A percentile compares a stretch with the other conserved stretches of the same genome.
Evolutionary conservation across 202 grass and related monocot genomes (phyloP).

Genomic region (Dendrocalamus latiflorus): DNA sequence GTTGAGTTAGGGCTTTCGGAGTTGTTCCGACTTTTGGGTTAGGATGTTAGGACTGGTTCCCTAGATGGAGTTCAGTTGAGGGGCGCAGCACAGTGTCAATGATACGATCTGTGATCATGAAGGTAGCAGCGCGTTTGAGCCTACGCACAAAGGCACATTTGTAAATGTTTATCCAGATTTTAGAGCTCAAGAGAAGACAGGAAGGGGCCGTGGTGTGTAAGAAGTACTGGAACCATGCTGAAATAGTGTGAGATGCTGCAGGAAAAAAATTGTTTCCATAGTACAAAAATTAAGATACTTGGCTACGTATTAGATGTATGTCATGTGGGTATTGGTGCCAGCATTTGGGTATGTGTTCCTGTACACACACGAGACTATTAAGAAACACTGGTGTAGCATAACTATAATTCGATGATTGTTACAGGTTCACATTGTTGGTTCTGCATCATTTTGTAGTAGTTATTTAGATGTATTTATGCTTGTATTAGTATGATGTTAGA

Average conservation of each 20-base stretch:
- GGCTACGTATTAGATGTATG: background rate
- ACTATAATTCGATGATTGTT: background rate
- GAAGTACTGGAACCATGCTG: background rate
- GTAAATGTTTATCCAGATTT: background rate
- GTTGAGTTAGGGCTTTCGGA: background rate
- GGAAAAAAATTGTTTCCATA: background rate
- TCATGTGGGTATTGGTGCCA: background rate
- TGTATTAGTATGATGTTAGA: background rate
- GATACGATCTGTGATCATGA: background rate
- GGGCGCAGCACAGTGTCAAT: background rate
- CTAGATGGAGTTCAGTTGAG: background rate
- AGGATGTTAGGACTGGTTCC: background rate
- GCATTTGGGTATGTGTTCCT: background rate
- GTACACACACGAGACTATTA: background rate
- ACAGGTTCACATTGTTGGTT: background rate
- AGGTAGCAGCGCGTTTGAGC: background rate
- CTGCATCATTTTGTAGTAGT: background rate
- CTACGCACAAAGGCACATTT: background rate
- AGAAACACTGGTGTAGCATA: background rate
- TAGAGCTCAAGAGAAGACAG: background rate
- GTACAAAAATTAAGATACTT: background rate
- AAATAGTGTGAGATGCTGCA: background rate
- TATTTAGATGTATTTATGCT: constrained; percentile 3
- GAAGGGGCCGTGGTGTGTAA: background rate
- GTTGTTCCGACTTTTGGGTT: background rate